phyloP scores from a whole-genome alignment of 2,329 filamentous ascomycete species.

The Lomentospora prolificans region DNA sequence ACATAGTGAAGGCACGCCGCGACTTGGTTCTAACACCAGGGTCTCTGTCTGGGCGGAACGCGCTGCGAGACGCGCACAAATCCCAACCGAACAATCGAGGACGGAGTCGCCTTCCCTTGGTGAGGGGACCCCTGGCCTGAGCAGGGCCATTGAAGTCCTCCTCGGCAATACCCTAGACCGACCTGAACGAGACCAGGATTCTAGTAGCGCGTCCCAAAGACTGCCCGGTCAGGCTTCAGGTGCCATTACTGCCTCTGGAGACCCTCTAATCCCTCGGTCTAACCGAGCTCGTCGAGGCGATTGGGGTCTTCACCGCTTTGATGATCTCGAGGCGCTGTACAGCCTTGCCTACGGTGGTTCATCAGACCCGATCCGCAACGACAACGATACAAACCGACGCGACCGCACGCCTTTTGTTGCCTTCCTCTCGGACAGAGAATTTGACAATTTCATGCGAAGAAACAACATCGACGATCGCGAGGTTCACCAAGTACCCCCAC shows the following conservation, averaged over 20 bases:
- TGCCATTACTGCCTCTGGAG: neutral
- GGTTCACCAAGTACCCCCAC: constrained; percentile 30
- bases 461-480: constrained; percentile 24
- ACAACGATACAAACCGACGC: constrained; percentile 8
- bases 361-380: neutral
- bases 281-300: neutral
- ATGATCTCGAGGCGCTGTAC: constrained; percentile 33
- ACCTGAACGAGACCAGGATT: constrained; percentile 22
- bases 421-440: constrained; percentile 7
- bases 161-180: constrained; percentile 27
- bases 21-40: neutral
- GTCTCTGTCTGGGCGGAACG: constrained; percentile 5
- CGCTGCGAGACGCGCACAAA: neutral
- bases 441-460: constrained; percentile 11
- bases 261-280: constrained; percentile 5
- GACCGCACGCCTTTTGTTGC: constrained; percentile 12
- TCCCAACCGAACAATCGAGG: neutral
- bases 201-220: constrained; percentile 24
- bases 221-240: constrained; percentile 8
- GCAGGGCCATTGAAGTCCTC: constrained; percentile 29
- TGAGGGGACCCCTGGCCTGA: constrained; percentile 19
- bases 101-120: constrained; percentile 4
- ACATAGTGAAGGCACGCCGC: neutral
- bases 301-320: constrained; percentile 18
- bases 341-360: constrained; percentile 21